phyloP scores from a whole-genome alignment of 164 flowering plant genomes.

The Magnolia kwangsiensis region DNA sequence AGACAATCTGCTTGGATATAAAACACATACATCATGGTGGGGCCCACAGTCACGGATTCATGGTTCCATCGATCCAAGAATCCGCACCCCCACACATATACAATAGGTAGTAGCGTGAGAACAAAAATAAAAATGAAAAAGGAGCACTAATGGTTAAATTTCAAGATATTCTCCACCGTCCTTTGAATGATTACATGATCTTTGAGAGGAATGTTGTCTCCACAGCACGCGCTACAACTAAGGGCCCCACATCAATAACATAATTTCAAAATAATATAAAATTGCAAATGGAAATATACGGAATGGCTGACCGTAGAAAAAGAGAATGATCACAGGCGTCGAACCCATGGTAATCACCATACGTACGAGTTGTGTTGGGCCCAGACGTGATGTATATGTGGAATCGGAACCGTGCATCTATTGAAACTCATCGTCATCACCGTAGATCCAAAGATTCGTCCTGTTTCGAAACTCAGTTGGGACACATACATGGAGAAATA shows the following conservation, averaged over 20 bases:
- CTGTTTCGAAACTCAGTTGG: no score
- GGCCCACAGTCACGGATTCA: no score
- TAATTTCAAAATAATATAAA: background rate
- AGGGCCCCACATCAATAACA: background rate
- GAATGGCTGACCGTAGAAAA: no score
- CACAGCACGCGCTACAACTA: background rate
- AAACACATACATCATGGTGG: background rate
- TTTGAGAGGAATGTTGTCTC: background rate
- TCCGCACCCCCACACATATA: background rate
- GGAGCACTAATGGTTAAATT: background rate
- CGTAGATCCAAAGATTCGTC: no score
- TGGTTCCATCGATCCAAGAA: no score
- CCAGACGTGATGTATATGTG: no score
- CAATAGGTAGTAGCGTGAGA: background rate
- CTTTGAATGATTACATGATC: background rate
- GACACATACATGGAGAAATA: no score
- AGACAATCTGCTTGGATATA: background rate
- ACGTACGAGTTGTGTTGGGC: no score
- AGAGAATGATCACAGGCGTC: no score
- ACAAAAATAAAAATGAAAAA: background rate
- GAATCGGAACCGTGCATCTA: no score
- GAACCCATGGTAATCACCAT: no score
- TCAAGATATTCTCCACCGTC: background rate
- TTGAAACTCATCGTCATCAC: no score
- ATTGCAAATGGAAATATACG: background rate